A percentile compares a stretch with the other conserved stretches of the same genome.
Conservation (phyloP, 257 asterid genomes). For the Solanum pennellii region DNA sequence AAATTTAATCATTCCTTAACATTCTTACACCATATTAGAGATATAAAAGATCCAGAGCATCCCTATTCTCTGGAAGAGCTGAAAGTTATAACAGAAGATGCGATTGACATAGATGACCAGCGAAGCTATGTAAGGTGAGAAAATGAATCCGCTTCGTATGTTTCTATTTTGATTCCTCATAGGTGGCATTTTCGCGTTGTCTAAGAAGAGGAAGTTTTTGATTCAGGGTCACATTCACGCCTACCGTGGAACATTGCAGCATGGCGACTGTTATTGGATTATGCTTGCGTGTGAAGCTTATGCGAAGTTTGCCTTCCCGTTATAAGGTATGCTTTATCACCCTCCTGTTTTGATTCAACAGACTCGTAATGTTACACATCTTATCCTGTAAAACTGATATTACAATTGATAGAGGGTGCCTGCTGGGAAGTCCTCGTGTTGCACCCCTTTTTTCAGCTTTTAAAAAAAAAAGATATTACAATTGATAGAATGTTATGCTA, state of each 20-base stretch:
- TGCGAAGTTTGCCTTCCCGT: constrained; percentile 77
- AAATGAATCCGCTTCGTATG: neutral
- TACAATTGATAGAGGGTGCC: neutral
- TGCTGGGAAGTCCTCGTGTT: neutral
- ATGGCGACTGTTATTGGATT: constrained; percentile 86
- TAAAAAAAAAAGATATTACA: too few species aligned
- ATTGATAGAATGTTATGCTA: neutral
- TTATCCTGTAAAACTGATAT: neutral
- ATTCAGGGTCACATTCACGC: constrained; percentile 84
- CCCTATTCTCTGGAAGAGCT: constrained; percentile 89
- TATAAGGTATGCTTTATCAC: constrained; percentile 43
- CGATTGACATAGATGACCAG: constrained; percentile 70
- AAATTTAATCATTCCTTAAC: constrained; percentile 41
- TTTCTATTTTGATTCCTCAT: neutral
- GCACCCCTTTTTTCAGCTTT: neutral
- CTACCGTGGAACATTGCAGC: constrained; percentile 95
- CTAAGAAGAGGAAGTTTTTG: neutral
- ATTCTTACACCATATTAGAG: constrained; percentile 80
- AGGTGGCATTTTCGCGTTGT: neutral
- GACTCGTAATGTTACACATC: neutral
- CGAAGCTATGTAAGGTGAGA: constrained; percentile 61
- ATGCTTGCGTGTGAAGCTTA: constrained; percentile 89
- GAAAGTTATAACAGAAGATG: constrained; percentile 85
- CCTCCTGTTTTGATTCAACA: neutral
- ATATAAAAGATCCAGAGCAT: constrained; percentile 95